Evolutionary conservation across 2,329 filamentous ascomycete species (phyloP), one percentile per base, ranked within the genome.

Genomic region (Trichoderma simmonsii): DNA sequence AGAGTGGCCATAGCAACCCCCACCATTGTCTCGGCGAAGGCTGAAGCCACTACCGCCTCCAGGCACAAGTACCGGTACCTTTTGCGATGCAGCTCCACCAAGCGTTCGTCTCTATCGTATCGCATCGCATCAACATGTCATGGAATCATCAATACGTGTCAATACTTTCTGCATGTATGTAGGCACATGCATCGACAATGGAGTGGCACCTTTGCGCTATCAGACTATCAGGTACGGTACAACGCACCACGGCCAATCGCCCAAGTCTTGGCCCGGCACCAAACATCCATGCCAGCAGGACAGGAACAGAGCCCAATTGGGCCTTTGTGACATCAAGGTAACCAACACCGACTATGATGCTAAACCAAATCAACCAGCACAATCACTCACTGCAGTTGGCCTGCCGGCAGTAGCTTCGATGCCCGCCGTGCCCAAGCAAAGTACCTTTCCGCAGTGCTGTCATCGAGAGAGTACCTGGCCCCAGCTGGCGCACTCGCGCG

Each of bases 41-140:
- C 68, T 70, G 59, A 64, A 39, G 61, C 68, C 68, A 70, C 68
- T 70, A 15, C 68, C 68, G 60, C 24, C 39, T 59, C 51, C 65
- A 68, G 65, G 65, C 34, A 68, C 65, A 48, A 30, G 65, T 39
- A 60, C 12, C 51, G 26, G 34, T 60, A 60, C 21, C 11, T 65
- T 3, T 28, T 15, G 43, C 63, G 34, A 26, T 34, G n/a, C 18
- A 21, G 63, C 63, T 65, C 63, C 63, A 65, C 63, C 43, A 18
- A 54, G 43, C 48, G 63, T 32, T 66, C 43, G 12, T 60, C 57
- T 43, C 28, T 34, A 43, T 43, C 43, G 43, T 28, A 51, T 51
- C 43, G 43, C 4, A 51, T 54, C 48, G 48, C 48, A 43, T 43
- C 39, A 43, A 18, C 39, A 43, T 54, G 48, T 24, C 48, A 24